Evolutionary conservation across 2,329 filamentous ascomycete genomes (phyloP).

Genomic region (Botrytis elliptica): DNA sequence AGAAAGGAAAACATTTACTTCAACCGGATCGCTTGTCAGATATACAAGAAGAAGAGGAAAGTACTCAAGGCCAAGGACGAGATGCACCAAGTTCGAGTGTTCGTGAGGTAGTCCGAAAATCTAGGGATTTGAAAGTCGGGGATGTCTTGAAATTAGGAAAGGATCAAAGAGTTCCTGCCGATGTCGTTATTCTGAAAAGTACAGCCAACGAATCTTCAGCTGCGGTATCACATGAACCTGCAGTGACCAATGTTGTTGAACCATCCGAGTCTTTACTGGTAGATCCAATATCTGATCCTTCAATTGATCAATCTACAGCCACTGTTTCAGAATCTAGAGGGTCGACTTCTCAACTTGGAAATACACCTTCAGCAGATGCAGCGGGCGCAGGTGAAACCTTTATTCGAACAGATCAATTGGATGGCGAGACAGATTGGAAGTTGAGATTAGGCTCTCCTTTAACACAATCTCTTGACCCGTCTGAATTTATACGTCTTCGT

Average conservation of each 20-base stretch:
- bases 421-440: slow-evolving; percentile 99
- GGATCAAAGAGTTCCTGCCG: slow-evolving; percentile 89
- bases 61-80: slow-evolving; percentile 46
- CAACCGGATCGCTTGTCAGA: slow-evolving; percentile 55
- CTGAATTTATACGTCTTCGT: slow-evolving; percentile 67
- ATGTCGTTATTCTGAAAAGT: slow-evolving; percentile 90
- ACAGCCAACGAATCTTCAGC: slow-evolving; percentile 55
- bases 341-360: slow-evolving; percentile 33
- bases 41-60: slow-evolving; percentile 68
- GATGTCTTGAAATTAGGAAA: slow-evolving; percentile 93
- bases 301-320: slow-evolving; percentile 31
- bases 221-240: slow-evolving; percentile 24
- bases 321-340: slow-evolving; percentile 29
- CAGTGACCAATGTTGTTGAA: neutral
- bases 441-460: slow-evolving; percentile 81
- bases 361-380: slow-evolving; percentile 36
- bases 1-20: slow-evolving; percentile 40
- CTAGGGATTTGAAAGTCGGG: slow-evolving; percentile 85
- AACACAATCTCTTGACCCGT: slow-evolving; percentile 72
- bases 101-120: slow-evolving; percentile 73
- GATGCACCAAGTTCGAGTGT: slow-evolving; percentile 50
- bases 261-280: slow-evolving; percentile 33
- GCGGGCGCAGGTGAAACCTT: slow-evolving; percentile 74
- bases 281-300: slow-evolving; percentile 36
- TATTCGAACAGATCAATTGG: slow-evolving; percentile 93